Evolutionary conservation across 306 rosid species (phyloP), one percentile per base, ranked within the genome.

Genomic region (Glycine soja): DNA sequence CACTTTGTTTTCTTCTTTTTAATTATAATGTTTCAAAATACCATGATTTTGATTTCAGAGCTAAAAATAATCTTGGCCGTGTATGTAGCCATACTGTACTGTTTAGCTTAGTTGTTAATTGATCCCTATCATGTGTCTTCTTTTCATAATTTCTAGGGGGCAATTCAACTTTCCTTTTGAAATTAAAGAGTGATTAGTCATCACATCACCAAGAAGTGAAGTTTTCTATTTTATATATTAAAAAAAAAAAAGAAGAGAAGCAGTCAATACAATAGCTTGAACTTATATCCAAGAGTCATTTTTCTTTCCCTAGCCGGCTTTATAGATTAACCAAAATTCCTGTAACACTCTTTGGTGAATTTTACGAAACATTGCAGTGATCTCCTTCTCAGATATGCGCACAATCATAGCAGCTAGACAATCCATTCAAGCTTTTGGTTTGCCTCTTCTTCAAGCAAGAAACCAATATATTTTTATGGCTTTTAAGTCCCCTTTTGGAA

Each of bases 341-440:
- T 50, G 1, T 24, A 24, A 52, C 76, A 42, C 16, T 58, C 16
- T 70, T 50, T 50, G 50, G 40, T 64, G 78, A 61, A 15, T 64
- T 61, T 40, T 64, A 64, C 10, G 5, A 54, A 38, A 65, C 77
- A 45, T 69, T 46, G 51, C 36, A 81, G 91, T 89, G 92, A 83
- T 75, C 79, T 89, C 91, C 91, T 74, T 32, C 93, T 85, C 88
- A 69, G 88, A 84, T 72, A 59, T 80, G 86, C 91, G 88, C 85
- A 83, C 74, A 85, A 68, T 47, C 63, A 72, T 63, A 72, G 74
- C 84, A 85, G 83, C 86, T 83, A 72, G 81, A 80, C 73, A 53
- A 87, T 85, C 89, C 89, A 86, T 88, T 83, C 67, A 80, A 10
- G 32, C 83, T 69, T 72, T 81, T 77, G 19, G 50, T 73, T 78